Conservation (phyloP, 768 basidiomycete species). For the Russula brevipes region DNA sequence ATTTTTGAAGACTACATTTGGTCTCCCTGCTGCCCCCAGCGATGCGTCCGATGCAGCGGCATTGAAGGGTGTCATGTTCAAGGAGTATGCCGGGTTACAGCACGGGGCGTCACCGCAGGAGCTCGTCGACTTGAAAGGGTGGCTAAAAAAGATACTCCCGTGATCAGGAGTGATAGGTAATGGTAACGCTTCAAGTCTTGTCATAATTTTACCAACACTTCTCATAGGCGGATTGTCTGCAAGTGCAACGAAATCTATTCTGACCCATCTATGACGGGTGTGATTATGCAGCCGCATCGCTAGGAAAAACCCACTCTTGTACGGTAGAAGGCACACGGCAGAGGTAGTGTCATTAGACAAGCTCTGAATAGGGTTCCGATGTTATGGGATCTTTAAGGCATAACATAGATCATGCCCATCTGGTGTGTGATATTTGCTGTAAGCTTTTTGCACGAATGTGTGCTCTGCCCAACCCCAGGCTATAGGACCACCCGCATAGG, state of each 20-base stretch:
- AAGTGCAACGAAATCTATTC: background rate
- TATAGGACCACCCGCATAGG: background rate
- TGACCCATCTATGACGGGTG: background rate
- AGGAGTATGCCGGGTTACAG: constrained; percentile 58
- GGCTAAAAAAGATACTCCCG: constrained; percentile 60
- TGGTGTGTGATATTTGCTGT: background rate
- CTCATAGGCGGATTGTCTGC: background rate
- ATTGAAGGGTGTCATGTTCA: constrained; percentile 58
- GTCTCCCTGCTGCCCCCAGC: constrained; percentile 35
- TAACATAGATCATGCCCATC: too few species aligned
- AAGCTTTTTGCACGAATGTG: background rate
- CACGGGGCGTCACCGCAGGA: constrained; percentile 65
- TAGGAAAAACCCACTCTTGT: background rate
- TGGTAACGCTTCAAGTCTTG: background rate
- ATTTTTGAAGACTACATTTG: constrained; percentile 50
- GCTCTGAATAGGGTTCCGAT: background rate
- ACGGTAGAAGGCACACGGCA: background rate
- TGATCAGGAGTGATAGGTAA: background rate
- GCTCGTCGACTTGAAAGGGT: constrained; percentile 61
- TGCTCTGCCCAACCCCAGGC: background rate
- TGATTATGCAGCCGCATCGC: background rate
- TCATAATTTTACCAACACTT: background rate
- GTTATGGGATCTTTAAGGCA: background rate
- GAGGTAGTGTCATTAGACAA: background rate
- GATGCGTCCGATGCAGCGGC: constrained; percentile 36